These are phyloP conservation scores for Populus ilicifolia DNA, from an alignment of 345 rosid species.

Conservation along the genomic window DNA sequence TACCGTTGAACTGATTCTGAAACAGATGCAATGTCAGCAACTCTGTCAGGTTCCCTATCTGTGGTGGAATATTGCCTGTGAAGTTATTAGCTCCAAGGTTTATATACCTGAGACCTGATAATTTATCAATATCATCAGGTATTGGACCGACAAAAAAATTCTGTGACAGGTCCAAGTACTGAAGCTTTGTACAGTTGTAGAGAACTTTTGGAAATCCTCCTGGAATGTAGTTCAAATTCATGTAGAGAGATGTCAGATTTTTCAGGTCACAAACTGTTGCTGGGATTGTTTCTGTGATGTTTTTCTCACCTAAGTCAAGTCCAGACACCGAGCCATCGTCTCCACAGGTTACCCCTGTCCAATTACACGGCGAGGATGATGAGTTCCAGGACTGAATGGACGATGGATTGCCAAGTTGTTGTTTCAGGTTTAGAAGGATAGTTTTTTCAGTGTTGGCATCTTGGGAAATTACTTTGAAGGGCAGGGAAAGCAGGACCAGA, in stretches of 20 bases:
- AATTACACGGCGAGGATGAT: slow-evolving; percentile 55
- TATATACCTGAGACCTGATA: slow-evolving; percentile 44
- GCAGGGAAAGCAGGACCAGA: slow-evolving; percentile 30
- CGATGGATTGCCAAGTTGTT: slow-evolving; percentile 52
- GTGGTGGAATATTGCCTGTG: slow-evolving; percentile 64
- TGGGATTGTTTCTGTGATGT: slow-evolving; percentile 51
- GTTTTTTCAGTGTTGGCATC: slow-evolving; percentile 29
- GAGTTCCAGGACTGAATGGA: slow-evolving; percentile 57
- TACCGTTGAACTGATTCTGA: slow-evolving; percentile 56
- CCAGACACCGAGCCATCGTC: slow-evolving; percentile 38
- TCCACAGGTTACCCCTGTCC: slow-evolving; percentile 52
- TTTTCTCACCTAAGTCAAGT: slow-evolving; percentile 26
- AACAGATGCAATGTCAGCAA: slow-evolving; percentile 36
- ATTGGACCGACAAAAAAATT: slow-evolving; percentile 63
- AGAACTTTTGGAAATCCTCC: slow-evolving; percentile 58
- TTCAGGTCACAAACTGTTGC: slow-evolving; percentile 58
- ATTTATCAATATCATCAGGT: slow-evolving; percentile 54
- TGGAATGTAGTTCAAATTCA: slow-evolving; percentile 47
- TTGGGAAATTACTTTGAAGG: slow-evolving; percentile 51
- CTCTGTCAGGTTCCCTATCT: slow-evolving; percentile 41
- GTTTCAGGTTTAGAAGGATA: slow-evolving; percentile 52
- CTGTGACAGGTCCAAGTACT: slow-evolving; percentile 51
- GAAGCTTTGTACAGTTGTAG: slow-evolving; percentile 60
- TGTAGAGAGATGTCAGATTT: slow-evolving; percentile 40
- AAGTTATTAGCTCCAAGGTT: slow-evolving; percentile 56